Evolutionary conservation across 768 basidiomycete genomes (phyloP).

Genomic region (Hortiboletus campestris): DNA sequence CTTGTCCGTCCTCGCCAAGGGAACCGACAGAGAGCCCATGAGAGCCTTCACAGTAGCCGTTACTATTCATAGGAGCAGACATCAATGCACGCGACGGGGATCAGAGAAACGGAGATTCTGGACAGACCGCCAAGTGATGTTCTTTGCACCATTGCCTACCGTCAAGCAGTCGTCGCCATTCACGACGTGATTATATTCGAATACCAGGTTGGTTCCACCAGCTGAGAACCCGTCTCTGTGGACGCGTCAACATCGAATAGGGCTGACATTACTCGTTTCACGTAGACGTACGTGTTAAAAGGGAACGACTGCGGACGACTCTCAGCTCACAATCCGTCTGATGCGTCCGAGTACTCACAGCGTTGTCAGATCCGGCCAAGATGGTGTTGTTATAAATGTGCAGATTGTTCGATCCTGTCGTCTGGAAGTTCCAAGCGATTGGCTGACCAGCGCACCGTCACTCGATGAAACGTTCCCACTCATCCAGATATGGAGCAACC

Average conservation of each 20-base stretch:
- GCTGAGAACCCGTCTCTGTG: not conserved
- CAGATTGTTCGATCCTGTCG: slow-evolving; percentile 46
- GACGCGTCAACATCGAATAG: no score
- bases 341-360: not conserved
- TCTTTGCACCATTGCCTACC: slow-evolving; percentile 53
- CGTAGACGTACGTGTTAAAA: no score
- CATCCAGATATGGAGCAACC: not conserved
- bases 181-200: slow-evolving; percentile 43
- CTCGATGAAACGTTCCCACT: not conserved
- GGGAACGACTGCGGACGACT: no score
- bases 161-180: slow-evolving; percentile 67
- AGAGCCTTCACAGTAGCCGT: no score
- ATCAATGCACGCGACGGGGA: not conserved
- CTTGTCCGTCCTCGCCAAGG: no score
- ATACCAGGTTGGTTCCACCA: not conserved
- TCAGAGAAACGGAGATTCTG: not conserved
- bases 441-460: slow-evolving; percentile 36
- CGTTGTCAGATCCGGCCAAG: not conserved
- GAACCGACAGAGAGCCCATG: no score
- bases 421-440: slow-evolving; percentile 58
- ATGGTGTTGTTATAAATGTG: slow-evolving; percentile 34
- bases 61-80: no score
- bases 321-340: not conserved
- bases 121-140: slow-evolving; percentile 47
- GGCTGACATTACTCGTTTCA: no score